A percentile compares a stretch with the other conserved stretches of the same genome.
Conservation (phyloP, 2,329 filamentous ascomycete genomes). For the Xylariaceae sp. region DNA sequence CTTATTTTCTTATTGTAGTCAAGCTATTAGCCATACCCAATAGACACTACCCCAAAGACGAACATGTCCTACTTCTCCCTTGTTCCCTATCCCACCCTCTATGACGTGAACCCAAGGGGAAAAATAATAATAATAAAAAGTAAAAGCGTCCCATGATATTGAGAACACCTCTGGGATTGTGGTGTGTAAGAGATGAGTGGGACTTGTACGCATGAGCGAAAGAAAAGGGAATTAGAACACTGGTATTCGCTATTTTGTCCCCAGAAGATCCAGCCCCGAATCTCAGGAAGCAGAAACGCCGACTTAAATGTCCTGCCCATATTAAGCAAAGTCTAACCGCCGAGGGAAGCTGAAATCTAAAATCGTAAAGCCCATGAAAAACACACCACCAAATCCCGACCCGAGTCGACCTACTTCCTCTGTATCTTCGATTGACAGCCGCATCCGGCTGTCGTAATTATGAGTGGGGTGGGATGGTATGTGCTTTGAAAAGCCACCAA, state of each 20-base stretch:
- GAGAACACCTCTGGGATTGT: slow-evolving; percentile 1
- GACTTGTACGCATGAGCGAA: slow-evolving; percentile 3
- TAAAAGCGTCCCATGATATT: background rate
- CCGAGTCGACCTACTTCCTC: slow-evolving; percentile 26
- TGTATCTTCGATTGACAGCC: slow-evolving; percentile 28
- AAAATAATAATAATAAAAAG: too few species aligned
- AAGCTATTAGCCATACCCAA: slow-evolving; percentile 4
- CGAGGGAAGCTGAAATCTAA: slow-evolving; percentile 42
- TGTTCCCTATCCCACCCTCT: background rate
- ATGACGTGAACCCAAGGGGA: background rate
- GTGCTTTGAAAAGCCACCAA: slow-evolving; percentile 28
- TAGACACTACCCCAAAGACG: background rate
- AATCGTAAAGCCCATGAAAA: slow-evolving; percentile 30
- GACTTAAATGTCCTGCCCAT: slow-evolving; percentile 27
- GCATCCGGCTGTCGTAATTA: slow-evolving; percentile 30
- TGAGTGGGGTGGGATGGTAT: slow-evolving; percentile 24
- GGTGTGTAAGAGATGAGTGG: background rate
- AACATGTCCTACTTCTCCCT: background rate
- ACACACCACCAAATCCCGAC: slow-evolving; percentile 27
- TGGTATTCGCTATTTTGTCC: slow-evolving; percentile 31
- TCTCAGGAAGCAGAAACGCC: slow-evolving; percentile 29
- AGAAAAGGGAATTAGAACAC: slow-evolving; percentile 14
- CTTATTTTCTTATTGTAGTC: slow-evolving; percentile 11
- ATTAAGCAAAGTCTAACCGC: slow-evolving; percentile 41
- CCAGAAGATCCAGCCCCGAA: slow-evolving; percentile 17